phyloP scores from a whole-genome alignment of 2,329 filamentous ascomycete species.

The Blumeriella jaapii region DNA sequence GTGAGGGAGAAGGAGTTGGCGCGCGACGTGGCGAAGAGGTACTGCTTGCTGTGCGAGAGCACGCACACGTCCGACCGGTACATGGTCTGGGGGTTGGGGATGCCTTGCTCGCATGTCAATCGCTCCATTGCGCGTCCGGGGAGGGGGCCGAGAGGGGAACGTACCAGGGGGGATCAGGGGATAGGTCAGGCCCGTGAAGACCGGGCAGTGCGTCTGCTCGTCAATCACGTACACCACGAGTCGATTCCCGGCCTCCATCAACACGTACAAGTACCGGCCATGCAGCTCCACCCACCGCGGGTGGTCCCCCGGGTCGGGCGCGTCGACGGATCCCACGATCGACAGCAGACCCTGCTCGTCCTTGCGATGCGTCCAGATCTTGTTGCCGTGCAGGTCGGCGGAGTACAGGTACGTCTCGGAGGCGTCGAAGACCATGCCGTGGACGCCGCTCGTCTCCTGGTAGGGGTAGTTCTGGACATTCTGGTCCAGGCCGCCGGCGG shows the following conservation, averaged over 20 bases:
- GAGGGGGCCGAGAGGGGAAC: no score
- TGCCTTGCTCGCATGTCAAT: conserved; percentile 21
- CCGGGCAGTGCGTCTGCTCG: conserved; percentile 57
- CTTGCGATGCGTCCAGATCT: conserved; percentile 77
- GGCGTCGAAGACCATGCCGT: conserved; percentile 73
- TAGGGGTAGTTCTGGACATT: conserved; percentile 67
- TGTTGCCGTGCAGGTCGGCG: conserved; percentile 66
- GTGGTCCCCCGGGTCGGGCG: conserved; percentile 61
- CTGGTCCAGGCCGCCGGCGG: conserved; percentile 42
- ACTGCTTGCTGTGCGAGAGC: conserved; percentile 54
- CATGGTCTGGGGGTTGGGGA: conserved; percentile 38
- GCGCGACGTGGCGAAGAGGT: conserved; percentile 77
- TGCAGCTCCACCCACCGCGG: conserved; percentile 84
- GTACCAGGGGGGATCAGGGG: conserved; percentile 69
- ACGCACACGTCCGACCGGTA: conserved; percentile 82
- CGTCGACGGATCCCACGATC: conserved; percentile 61
- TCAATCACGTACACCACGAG: conserved; percentile 76
- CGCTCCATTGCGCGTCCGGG: no score
- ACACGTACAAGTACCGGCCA: conserved; percentile 67
- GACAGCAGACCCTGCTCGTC: conserved; percentile 47
- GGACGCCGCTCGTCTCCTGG: conserved; percentile 58
- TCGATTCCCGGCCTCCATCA: conserved; percentile 85
- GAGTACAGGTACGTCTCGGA: conserved; percentile 67
- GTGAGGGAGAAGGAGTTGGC: conserved; percentile 65
- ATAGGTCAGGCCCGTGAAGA: conserved; percentile 66